Base-by-base conservation (phyloP, 768 basidiomycete species). In the Suillus discolor region DNA sequence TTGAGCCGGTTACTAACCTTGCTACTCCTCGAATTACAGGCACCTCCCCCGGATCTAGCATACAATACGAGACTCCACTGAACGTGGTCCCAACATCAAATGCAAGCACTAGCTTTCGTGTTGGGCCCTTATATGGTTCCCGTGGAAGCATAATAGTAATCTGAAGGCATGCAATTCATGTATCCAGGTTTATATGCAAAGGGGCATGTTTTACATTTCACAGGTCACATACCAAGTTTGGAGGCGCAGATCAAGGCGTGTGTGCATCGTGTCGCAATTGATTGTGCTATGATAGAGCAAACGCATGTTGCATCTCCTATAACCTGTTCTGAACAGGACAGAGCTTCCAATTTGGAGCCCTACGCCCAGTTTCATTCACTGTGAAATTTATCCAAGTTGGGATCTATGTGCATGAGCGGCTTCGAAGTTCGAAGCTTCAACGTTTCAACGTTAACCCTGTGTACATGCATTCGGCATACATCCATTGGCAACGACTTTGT, bases 51-150 rank as follows among this genome's bases (percentile, higher is more conserved):
- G 79, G 78, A 63, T 79, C 75, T 4, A 80, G 73, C 53, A 79
- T 70, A 54, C 74, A 75, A 57, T 77, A 78, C 0, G 76, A 77
- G 38, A 81, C 74, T 0, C 82, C 82, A 41, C 80, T 82, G 60
- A 74, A 83, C 1, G 81, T 83, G 0, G 81, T 81, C 18, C 81
- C 81, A 2, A 82, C 76, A 66, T 83, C 82, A 45, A 83, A 80
- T 12, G 81, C 81, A 15, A 83, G 68, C 0, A 83, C 79, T 2
- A 83, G 65, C 62, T 82, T 83, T 67, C 82, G 77, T 20, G 69
- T 67, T 0, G 63, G 66, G 3, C 84, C 84, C 20, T 69, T 62
- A 66, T 79, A 85, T 0, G 75, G 73, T 42, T 77, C 47, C 34
- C 72, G 57, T 13, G 73, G 60, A 4, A 69, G 6, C 79, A 79